phyloP scores from a whole-genome alignment of 768 basidiomycete genomes.

The Roridomyces roridus region DNA sequence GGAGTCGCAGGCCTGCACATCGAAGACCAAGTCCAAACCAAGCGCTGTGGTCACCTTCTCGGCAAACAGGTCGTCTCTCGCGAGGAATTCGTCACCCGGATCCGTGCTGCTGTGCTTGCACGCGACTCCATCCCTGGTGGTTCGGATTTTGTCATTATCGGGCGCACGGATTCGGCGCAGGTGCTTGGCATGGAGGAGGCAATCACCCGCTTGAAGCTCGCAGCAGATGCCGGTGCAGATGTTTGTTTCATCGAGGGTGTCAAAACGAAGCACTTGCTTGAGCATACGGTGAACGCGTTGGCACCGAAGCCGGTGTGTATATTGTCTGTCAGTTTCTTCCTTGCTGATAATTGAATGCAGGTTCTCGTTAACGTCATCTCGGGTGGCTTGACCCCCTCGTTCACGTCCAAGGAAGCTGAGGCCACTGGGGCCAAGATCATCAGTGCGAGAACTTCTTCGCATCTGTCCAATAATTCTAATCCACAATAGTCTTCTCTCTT shows the following conservation, averaged over 20 bases:
- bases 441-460: constrained; percentile 48
- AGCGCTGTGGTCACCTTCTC: constrained; percentile 71
- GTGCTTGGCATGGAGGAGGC: constrained; percentile 84
- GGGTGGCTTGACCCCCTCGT: constrained; percentile 77
- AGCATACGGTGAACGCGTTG: constrained; percentile 67
- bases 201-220: constrained; percentile 65
- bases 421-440: constrained; percentile 77
- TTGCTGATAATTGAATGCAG: constrained; percentile 28
- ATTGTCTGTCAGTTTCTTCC: neutral
- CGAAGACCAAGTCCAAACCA: constrained; percentile 60
- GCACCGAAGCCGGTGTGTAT: constrained; percentile 69
- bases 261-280: constrained; percentile 67
- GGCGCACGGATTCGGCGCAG: constrained; percentile 80
- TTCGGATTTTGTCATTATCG: constrained; percentile 80
- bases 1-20: constrained; percentile 62
- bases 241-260: constrained; percentile 87
- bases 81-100: constrained; percentile 75
- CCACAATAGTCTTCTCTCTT: constrained; percentile 67
- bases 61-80: constrained; percentile 85
- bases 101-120: constrained; percentile 79
- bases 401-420: constrained; percentile 73
- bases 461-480: neutral
- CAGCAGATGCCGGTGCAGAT: constrained; percentile 76
- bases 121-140: constrained; percentile 77
- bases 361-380: constrained; percentile 83